Evolutionary conservation across 768 basidiomycete genomes (phyloP), one percentile per base, ranked within the genome.

Genomic region (Terana coerulea): DNA sequence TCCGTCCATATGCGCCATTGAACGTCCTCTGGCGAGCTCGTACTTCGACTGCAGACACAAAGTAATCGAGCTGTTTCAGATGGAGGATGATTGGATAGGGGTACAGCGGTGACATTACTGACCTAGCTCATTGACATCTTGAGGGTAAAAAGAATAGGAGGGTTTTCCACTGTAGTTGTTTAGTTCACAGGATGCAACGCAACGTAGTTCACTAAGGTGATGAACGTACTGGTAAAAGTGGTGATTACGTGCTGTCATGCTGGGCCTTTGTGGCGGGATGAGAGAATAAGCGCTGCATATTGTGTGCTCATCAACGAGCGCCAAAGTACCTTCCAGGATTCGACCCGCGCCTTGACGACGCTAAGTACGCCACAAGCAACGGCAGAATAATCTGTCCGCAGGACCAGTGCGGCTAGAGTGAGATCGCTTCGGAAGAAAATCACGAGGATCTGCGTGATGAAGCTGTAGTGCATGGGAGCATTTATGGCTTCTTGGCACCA

Each of bases 1-100:
- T 86, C 24, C 90, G 81, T 33, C 75, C 76, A 67, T 92, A 92
- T 12, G 90, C 88, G 14, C 88, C 90, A 47, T 91, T 79, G 61
- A 91, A 91, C 0, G 91, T 93, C 35, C 91, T 76, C 57, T 88
- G 83, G 25, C 89, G 76, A 0, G 91, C 91, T 12, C 91, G 77
- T 15, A 93, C 67, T 63, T 93, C 90, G 21, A 81, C 81, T 64
- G 44, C 5, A 45, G 6, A 43, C 17, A 24, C 19, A 14, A 7
- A 35, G 28, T 36, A 47, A 45, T 11, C 41, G 17, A 14, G 24
- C 37, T 2, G 9, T 19, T 22, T 8, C 34, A 48, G 47, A 35
- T 17, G 40, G 36, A 22, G 19, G 17, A 17, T 42, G 34, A 42
- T 33, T 29, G 30, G 30, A 36, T 19, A 30, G 24, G 28, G 5